Percentiles rank a stretch among this genome's conserved stretches.
These are phyloP conservation scores for Taphrina sp. DNA, from an alignment of 1,139 yeast species.

Conservation along the genomic window DNA sequence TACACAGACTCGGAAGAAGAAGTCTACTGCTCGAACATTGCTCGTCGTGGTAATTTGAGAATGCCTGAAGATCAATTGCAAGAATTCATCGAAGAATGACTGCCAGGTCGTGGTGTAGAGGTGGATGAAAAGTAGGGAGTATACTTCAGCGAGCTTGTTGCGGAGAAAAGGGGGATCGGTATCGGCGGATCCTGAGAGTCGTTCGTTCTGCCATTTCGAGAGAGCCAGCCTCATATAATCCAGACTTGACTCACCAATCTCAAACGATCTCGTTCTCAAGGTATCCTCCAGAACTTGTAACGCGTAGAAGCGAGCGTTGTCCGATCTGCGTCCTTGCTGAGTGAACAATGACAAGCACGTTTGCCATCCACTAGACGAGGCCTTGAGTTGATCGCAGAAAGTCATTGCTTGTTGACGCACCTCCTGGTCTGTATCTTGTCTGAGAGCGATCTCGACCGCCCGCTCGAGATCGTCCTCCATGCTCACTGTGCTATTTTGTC, in stretches of 20 bases:
- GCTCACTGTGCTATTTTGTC: too few relatives aligned
- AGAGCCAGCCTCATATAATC: slow-evolving; percentile 51
- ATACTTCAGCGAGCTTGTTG: slow-evolving; percentile 74
- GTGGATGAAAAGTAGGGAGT: slow-evolving; percentile 67
- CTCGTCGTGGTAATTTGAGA: slow-evolving; percentile 39
- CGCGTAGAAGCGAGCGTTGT: slow-evolving; percentile 62
- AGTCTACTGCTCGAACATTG: slow-evolving; percentile 62
- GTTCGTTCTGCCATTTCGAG: slow-evolving; percentile 46
- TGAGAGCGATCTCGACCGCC: slow-evolving; percentile 86
- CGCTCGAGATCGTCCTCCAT: slow-evolving; percentile 90
- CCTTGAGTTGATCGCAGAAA: slow-evolving; percentile 71
- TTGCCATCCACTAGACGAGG: slow-evolving; percentile 76
- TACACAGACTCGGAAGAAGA: slow-evolving; percentile 68
- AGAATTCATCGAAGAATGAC: slow-evolving; percentile 64
- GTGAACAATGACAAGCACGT: slow-evolving; percentile 65
- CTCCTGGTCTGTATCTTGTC: slow-evolving; percentile 66
- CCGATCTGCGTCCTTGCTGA: slow-evolving; percentile 45
- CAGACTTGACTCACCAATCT: slow-evolving; percentile 49
- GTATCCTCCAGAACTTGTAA: slow-evolving; percentile 76
- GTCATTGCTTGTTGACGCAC: slow-evolving; percentile 61
- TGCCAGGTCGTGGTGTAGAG: slow-evolving; percentile 66
- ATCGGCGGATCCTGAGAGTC: slow-evolving; percentile 24
- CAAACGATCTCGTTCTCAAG: slow-evolving; percentile 44
- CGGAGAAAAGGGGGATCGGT: slow-evolving; percentile 48
- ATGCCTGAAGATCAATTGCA: slow-evolving; percentile 44